phyloP scores from a whole-genome alignment of 2,329 filamentous ascomycete genomes.

The Beauveria caledonica region DNA sequence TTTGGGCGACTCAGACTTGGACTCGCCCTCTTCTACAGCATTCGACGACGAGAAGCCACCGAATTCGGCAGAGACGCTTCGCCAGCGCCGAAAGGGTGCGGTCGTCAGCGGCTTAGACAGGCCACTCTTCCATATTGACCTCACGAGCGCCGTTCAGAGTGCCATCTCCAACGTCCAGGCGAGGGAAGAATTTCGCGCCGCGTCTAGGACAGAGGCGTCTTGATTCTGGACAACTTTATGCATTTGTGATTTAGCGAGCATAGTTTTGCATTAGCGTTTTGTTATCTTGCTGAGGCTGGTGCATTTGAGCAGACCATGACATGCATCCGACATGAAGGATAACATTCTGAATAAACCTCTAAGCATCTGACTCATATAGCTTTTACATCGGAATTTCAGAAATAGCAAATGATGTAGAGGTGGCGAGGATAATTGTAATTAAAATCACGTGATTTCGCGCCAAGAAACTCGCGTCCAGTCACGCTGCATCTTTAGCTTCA shows the following conservation, averaged over 20 bases:
- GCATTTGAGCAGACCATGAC: neutral
- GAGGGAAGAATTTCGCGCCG: conserved; percentile 27
- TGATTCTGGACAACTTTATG: neutral
- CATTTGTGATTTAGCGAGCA: conserved; percentile 3
- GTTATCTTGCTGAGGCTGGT: neutral
- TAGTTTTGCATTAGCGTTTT: neutral
- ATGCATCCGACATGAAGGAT: too few species aligned
- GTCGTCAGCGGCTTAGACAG: conserved; percentile 79
- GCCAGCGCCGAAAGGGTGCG: conserved; percentile 42
- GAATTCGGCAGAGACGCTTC: conserved; percentile 13
- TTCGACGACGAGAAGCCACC: conserved; percentile 27
- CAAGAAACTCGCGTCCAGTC: neutral
- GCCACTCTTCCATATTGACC: conserved; percentile 88
- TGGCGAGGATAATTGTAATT: neutral
- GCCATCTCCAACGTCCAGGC: conserved; percentile 72
- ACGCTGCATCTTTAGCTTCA: neutral
- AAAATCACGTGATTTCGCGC: conserved; percentile 10
- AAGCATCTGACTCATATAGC: neutral
- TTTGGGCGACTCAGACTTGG: conserved; percentile 22
- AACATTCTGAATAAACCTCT: too few species aligned
- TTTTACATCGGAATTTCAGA: neutral
- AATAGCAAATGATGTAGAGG: neutral
- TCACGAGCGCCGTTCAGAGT: conserved; percentile 81
- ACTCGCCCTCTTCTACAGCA: conserved; percentile 19
- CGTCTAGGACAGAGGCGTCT: neutral